These are phyloP conservation scores for Yarrowia deformans DNA, from an alignment of 805 yeast species.

Conservation along the genomic window DNA sequence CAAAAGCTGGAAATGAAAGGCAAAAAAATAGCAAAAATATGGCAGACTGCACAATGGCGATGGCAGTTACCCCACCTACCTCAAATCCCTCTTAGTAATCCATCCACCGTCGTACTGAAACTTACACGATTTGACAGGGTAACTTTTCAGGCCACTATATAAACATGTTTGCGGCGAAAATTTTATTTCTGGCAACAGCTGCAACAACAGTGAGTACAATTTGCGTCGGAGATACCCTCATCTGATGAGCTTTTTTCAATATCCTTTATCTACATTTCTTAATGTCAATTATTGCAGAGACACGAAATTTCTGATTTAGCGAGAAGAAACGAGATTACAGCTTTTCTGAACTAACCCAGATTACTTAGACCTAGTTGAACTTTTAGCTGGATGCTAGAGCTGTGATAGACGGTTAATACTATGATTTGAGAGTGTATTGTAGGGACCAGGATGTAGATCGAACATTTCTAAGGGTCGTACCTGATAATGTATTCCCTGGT, in stretches of 20 bases:
- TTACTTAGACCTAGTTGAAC: no score
- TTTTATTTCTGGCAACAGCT: constrained; percentile 5
- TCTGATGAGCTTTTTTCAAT: constrained; percentile 32
- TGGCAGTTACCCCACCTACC: no score
- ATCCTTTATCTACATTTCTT: constrained; percentile 35
- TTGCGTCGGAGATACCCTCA: neutral
- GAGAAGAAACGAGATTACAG: neutral
- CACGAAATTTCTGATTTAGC: constrained; percentile 33
- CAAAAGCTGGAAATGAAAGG: neutral
- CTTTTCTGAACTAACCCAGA: constrained; percentile 7
- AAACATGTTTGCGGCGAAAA: neutral
- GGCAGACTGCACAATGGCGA: no score
- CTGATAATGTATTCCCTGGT: no score
- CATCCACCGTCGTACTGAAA: constrained; percentile 2
- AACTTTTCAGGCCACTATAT: neutral
- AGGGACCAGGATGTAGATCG: no score
- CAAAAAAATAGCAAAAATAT: neutral
- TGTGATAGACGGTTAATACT: neutral
- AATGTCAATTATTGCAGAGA: constrained; percentile 35
- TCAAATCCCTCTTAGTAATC: neutral
- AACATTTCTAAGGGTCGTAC: no score
- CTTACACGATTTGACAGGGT: constrained; percentile 13
- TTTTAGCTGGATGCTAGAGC: no score
- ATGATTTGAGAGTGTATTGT: no score
- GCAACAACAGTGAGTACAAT: constrained; percentile 7